Evolutionary conservation across 148 eudicot species (phyloP).

Genomic region (Cornus florida): DNA sequence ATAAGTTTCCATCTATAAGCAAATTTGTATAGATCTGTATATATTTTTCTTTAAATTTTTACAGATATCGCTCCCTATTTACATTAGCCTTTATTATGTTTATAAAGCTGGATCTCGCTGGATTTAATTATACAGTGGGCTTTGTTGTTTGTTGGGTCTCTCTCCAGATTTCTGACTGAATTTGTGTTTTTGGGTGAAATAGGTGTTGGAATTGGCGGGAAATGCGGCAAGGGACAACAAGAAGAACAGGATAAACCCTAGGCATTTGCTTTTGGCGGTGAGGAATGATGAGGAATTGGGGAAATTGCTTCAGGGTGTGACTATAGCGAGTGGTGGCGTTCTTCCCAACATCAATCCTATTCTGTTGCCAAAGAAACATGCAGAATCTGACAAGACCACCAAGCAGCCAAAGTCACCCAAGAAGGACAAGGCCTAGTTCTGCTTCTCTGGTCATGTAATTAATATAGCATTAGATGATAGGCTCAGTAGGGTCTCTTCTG

Average conservation of each 20-base stretch:
- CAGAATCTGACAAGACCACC: not conserved
- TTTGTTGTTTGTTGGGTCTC: no score
- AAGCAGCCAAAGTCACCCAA: slow-evolving; percentile 1
- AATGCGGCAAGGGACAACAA: slow-evolving; percentile 51
- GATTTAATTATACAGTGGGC: no score
- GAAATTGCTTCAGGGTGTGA: slow-evolving; percentile 39
- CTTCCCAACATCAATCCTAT: slow-evolving; percentile 36
- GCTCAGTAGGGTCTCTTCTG: no score
- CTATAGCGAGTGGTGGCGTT: slow-evolving; percentile 40
- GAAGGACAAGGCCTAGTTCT: not conserved
- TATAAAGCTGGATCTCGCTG: no score
- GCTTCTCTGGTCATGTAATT: not conserved
- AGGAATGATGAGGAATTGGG: slow-evolving; percentile 48
- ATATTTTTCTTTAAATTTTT: no score
- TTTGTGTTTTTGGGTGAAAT: no score
- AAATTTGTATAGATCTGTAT: no score
- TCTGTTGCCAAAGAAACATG: slow-evolving; percentile 29
- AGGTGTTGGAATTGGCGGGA: slow-evolving; percentile 45
- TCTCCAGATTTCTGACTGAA: no score
- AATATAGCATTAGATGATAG: no score
- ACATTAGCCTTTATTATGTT: no score
- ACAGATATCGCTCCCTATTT: no score
- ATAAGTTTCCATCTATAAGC: no score
- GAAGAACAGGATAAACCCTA: slow-evolving; percentile 41
- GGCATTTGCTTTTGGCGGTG: slow-evolving; percentile 34